Base-by-base conservation (phyloP, 352 stramenopile genomes). In the Globisporangium paroecandrum region DNA sequence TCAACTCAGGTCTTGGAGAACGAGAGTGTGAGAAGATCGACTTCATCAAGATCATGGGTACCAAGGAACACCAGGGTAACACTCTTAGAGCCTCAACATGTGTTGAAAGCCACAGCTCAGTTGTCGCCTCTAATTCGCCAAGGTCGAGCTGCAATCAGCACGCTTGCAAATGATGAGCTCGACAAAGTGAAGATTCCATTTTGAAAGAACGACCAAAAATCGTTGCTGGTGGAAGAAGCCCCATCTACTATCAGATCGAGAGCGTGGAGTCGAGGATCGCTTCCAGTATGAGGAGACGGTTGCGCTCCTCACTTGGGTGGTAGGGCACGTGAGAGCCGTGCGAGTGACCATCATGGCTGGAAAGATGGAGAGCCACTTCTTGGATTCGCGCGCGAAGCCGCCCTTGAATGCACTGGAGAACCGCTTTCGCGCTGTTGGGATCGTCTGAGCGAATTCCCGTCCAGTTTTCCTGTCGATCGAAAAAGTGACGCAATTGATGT, bases 221-320 rank as follows among this genome's bases (percentile, higher is more conserved):
- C 55, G 15, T 12, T 8, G 27, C 18, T 15, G 20, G 18, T 55
- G n/a, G 10, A 27, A 47, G 6, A 29, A 18, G 4, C 36, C 36
- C 36, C 36, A 43, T 13, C 36, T 43, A 18, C 36, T 43, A 29
- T 62, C 10, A 77, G 38, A 64, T 51, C 20, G 71, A 69, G 55
- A 83, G 47, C 27, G 78, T 82, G 22, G 78, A 82, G 22, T 61
- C 59, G 25, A 89, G 64, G 32, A 75, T 73, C 51, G 77, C 80
- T 70, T 89, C 75, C 38, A 89, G 61, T 25, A 89, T 75, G 55
- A 83, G 72, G n/a, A 87, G 61, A 32, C 81, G 78, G 13, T 68
- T 71, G 43, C 62, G 65, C 36, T 75, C 60, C 57, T 62, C 66
- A 34, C 2, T 18, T 22, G 58, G 34, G 24, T 53, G 36, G 56